Evolutionary conservation across 495 filamentous ascomycete genomes (phyloP), one percentile per base, ranked within the genome.

Genomic region (Terfezia boudieri): DNA sequence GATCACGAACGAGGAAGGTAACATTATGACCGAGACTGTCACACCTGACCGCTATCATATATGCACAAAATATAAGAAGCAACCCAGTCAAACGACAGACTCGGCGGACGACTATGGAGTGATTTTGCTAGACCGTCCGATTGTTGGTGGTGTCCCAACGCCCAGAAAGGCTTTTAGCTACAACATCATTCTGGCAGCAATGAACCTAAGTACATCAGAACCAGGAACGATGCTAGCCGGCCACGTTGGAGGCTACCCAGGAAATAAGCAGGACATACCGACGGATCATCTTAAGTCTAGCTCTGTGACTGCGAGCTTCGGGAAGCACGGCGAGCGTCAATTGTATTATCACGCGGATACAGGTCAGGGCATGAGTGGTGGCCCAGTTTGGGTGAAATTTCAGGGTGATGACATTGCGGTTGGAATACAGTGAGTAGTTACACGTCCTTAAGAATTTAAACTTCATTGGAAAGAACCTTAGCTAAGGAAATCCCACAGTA

Each of bases 311-410:
- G 38, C 10, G 16, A 1, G 38, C 38, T 43, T 43, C 16, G 10
- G 10, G 38, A 43, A 43, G 38, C 38, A 43, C 2, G 38, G 10
- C 38, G 38, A 43, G 38, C 38, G 38, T 16, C 38, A 61, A 14
- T 17, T 61, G 17, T 36, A 41, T 8, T 61, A 61, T 37, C 36
- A 50, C 20, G 60, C 60, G 36, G n/a, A 51, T 46, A 53, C 60
- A 8, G 38, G 50, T 10, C 49, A 38, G 10, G 60, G 60, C 8
- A 60, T 61, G 57, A 61, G 60, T 26, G 60, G 60, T 2, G 57
- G 57, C 2, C 60, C 60, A 8, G 60, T 61, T n/a, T 61, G 60
- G 60, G n/a, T 57, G 32, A 55, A 55, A 8, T 61, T 50, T 41
- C 49, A 53, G 9, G 60, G 60, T 2, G 55, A 57, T 5, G 60